These are phyloP conservation scores for Mayamaea pseudoterrestris DNA, from an alignment of 108 stramenopile genomes.

Conservation along the genomic window DNA sequence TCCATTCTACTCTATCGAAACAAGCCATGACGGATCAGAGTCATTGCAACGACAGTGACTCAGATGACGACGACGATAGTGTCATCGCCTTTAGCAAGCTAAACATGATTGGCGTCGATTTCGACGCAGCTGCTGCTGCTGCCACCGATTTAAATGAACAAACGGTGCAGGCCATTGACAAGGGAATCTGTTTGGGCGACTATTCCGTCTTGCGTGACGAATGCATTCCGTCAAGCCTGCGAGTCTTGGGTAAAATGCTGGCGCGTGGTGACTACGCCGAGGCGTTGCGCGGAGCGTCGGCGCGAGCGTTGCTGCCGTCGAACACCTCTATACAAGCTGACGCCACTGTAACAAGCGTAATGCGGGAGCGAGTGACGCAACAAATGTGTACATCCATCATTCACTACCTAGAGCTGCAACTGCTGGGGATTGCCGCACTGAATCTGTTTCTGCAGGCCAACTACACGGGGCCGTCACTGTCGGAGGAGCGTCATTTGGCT, in stretches of 20 bases:
- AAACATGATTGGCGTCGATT: constrained; percentile 60
- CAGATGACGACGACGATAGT: constrained; percentile 4
- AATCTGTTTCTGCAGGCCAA: constrained; percentile 78
- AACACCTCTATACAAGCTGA: constrained; percentile 2
- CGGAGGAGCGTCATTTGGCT: constrained; percentile 10
- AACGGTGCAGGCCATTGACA: background rate
- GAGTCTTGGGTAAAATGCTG: constrained; percentile 16
- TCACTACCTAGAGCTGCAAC: constrained; percentile 43
- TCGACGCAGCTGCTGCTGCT: constrained; percentile 24
- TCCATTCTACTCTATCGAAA: no score
- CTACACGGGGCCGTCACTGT: constrained; percentile 69
- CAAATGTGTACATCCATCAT: constrained; percentile 13
- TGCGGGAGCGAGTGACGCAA: constrained; percentile 17
- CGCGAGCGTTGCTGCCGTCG: constrained; percentile 3
- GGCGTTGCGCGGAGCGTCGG: constrained; percentile 20
- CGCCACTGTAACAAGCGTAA: constrained; percentile 19
- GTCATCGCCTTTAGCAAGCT: constrained; percentile 46
- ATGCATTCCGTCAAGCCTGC: constrained; percentile 1
- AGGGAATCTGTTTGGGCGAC: background rate
- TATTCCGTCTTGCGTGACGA: no score
- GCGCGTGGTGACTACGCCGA: constrained; percentile 38
- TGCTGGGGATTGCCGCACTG: constrained; percentile 59
- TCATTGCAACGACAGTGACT: no score
- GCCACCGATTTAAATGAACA: constrained; percentile 1
- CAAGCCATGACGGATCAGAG: no score